Evolutionary conservation across 2,329 filamentous ascomycete species (phyloP), one percentile per base, ranked within the genome.

Genomic region (Cordyceps cicadae): DNA sequence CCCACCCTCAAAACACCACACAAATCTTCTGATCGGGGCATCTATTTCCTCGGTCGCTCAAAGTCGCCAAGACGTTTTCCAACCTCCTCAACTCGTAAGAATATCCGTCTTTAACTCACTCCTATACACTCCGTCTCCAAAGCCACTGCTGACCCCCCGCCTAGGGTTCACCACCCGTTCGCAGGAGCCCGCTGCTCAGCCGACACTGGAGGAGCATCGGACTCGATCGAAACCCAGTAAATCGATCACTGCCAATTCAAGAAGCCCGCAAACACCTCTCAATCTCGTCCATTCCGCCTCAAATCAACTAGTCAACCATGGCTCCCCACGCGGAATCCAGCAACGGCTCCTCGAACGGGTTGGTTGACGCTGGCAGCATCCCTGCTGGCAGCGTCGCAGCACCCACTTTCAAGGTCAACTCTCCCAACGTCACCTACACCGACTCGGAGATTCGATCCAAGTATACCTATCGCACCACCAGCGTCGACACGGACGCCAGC

Each of bases 381-480:
- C 64, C 65, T 76, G 79, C 82, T 75, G 79, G 75, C 64, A 73
- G 73, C 67, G 70, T 77, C 66, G 72, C 79, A 67, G 72, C 80
- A 67, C 71, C 78, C 70, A 80, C 84, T 72, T 97, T 97, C 79
- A 87, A 84, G 62, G 94, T 99, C 74, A 83, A 89, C 73, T 96
- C 93, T 65, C 90, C 93, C 73, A 95, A 97, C 72, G 94, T 99
- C 68, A 81, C 82, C 68, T 99, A 99, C 81, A 91, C 90, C 64
- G 88, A 94, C 73, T 78, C 83, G 67, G 87, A 91, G 71, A 97
- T 99, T 81, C 87, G 84, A 73, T 95, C 90, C 78, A 92, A 89
- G 79, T 99, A 97, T 80, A 91, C 89, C 67, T 99, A 99, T 79
- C 91, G 92, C 75, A 97, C 94, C 70, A 97, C 94, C 62, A 85